phyloP scores from a whole-genome alignment of 2,329 filamentous ascomycete species.

The Penicillium capsulatum region DNA sequence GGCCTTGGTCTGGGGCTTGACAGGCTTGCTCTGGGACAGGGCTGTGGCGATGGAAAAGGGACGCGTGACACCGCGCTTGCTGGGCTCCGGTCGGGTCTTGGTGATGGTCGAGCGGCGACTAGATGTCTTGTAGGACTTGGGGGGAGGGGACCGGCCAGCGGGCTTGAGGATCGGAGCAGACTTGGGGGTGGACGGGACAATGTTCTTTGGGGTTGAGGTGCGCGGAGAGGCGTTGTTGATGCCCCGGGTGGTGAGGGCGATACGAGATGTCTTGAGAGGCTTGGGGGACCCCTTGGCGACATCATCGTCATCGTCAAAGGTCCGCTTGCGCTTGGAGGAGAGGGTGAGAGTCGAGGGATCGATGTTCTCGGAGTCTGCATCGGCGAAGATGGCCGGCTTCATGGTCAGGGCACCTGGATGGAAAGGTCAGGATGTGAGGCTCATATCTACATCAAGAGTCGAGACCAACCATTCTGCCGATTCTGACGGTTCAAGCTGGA shows the following conservation, averaged over 20 bases:
- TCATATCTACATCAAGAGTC: not conserved
- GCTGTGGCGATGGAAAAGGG: conserved; percentile 85
- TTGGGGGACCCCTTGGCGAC: conserved; percentile 40
- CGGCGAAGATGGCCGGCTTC: conserved; percentile 22
- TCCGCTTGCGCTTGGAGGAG: conserved; percentile 45
- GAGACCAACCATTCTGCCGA: conserved; percentile 29
- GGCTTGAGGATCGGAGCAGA: conserved; percentile 61
- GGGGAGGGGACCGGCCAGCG: conserved; percentile 73
- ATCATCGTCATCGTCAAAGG: conserved; percentile 30
- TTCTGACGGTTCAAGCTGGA: conserved; percentile 33
- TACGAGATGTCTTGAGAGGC: conserved; percentile 49
- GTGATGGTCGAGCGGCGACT: conserved; percentile 63
- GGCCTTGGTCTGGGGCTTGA: conserved; percentile 47
- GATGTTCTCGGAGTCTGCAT: conserved; percentile 55
- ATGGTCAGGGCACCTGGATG: conserved; percentile 13
- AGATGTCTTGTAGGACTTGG: conserved; percentile 65
- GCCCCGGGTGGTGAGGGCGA: conserved; percentile 28
- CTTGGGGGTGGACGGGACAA: conserved; percentile 37
- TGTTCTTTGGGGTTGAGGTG: conserved; percentile 25
- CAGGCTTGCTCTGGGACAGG: conserved; percentile 53
- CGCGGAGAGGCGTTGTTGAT: conserved; percentile 19
- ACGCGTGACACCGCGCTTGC: conserved; percentile 44
- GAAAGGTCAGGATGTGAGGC: not conserved
- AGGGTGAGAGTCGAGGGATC: conserved; percentile 51
- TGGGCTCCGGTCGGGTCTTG: conserved; percentile 65